These are phyloP conservation scores for Bryopsis sp. DNA, from an alignment of 139 green algal genomes.

Conservation along the genomic window DNA sequence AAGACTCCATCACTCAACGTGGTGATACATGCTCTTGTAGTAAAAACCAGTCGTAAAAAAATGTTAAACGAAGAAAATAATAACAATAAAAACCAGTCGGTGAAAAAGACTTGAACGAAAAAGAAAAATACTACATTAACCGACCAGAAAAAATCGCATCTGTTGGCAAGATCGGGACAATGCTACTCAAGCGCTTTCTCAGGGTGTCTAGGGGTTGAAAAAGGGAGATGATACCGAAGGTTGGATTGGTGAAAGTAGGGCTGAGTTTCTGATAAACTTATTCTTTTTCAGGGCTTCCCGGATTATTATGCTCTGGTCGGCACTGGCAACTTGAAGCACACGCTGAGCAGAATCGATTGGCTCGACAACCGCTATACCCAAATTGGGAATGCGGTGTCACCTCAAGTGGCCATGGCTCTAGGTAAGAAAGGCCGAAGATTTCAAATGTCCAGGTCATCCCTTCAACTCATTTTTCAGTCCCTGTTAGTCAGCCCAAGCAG, in stretches of 20 bases:
- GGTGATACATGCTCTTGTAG: not conserved
- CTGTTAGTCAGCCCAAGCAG: not conserved
- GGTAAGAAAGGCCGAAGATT: not conserved
- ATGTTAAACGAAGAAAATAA: too few species aligned
- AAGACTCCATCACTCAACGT: not conserved
- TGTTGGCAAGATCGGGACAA: too few species aligned
- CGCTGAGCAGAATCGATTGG: conserved; percentile 1
- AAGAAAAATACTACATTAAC: too few species aligned
- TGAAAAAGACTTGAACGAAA: too few species aligned
- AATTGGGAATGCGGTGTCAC: conserved; percentile 70
- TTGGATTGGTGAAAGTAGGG: too few species aligned
- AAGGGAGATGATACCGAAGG: too few species aligned
- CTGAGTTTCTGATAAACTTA: too few species aligned
- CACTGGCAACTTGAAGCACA: not conserved
- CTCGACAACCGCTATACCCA: conserved; percentile 34
- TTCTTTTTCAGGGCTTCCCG: conserved; percentile 66
- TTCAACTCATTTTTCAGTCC: not conserved
- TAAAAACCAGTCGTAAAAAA: too few species aligned
- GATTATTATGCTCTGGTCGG: conserved; percentile 60
- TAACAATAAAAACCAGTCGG: too few species aligned
- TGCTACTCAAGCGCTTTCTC: too few species aligned
- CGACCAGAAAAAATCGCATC: too few species aligned
- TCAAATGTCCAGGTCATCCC: not conserved
- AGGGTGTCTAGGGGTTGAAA: too few species aligned
- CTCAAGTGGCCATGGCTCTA: conserved; percentile 48